phyloP scores from a whole-genome alignment of 2,329 filamentous ascomycete species.

The Ilyonectria destructans region DNA sequence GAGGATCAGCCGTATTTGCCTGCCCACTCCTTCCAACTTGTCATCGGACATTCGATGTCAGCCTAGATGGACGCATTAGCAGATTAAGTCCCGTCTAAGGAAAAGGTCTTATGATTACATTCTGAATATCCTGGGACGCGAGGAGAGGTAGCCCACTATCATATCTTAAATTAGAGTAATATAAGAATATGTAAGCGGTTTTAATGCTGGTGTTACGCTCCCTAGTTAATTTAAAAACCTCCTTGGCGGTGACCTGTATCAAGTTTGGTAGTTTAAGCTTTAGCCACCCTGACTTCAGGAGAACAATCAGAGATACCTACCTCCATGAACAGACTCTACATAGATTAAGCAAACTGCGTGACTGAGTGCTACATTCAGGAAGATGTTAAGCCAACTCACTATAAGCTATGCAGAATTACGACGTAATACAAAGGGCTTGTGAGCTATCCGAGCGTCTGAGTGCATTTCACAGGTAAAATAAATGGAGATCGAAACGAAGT shows the following conservation, averaged over 20 bases:
- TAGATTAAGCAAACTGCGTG: too few species aligned
- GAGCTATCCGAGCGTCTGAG: too few species aligned
- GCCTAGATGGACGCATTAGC: slow-evolving; percentile 13
- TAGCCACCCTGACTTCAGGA: too few species aligned
- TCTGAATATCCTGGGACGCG: slow-evolving; percentile 60
- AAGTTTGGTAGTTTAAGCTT: too few species aligned
- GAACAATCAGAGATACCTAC: too few species aligned
- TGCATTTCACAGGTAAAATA: too few species aligned
- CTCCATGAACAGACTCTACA: too few species aligned
- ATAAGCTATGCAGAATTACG: too few species aligned
- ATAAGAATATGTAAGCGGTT: slow-evolving; percentile 63
- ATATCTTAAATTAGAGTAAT: slow-evolving; percentile 65
- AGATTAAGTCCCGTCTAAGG: neutral
- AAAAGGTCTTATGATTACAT: slow-evolving; percentile 52
- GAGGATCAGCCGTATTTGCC: slow-evolving; percentile 25
- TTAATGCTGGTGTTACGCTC: slow-evolving; percentile 63
- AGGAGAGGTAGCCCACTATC: slow-evolving; percentile 64
- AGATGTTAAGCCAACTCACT: too few species aligned
- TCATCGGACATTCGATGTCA: slow-evolving; percentile 29
- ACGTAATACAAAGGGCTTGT: too few species aligned
- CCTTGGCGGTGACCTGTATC: slow-evolving; percentile 56
- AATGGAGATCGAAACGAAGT: too few species aligned
- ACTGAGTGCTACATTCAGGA: too few species aligned
- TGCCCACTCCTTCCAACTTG: slow-evolving; percentile 29
- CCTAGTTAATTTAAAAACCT: slow-evolving; percentile 57